Percentiles rank a stretch among this genome's conserved stretches.
Evolutionary conservation across 2,329 filamentous ascomycete genomes (phyloP).

Genomic region (Botrytis squamosa): DNA sequence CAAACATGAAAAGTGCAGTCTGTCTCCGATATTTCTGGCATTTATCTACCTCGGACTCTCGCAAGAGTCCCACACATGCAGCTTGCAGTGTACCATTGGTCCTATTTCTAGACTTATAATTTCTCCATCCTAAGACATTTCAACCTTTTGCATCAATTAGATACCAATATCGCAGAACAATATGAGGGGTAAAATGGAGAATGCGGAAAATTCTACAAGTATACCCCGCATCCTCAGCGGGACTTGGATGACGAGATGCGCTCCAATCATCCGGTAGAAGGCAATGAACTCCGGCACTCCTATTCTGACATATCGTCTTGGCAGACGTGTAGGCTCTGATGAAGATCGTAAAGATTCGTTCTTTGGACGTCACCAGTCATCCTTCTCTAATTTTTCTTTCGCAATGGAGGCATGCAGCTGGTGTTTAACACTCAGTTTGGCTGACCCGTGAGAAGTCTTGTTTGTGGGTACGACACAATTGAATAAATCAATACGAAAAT

Average conservation of each 20-base stretch:
- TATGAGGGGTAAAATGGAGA: neutral
- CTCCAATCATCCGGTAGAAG: slow-evolving; percentile 8
- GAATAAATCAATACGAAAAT: neutral
- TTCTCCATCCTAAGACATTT: neutral
- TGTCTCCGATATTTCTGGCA: neutral
- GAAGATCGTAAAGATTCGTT: neutral
- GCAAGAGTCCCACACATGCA: neutral
- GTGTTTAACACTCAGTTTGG: neutral
- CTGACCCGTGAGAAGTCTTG: neutral
- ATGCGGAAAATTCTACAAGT: slow-evolving; percentile 3
- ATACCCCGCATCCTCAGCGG: neutral
- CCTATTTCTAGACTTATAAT: neutral
- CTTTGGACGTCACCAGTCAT: neutral
- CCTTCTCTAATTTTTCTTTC: neutral
- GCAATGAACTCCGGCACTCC: neutral
- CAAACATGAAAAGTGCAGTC: neutral
- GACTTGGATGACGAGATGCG: slow-evolving; percentile 6
- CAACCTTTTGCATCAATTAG: neutral
- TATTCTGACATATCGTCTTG: neutral
- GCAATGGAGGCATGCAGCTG: neutral
- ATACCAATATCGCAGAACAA: neutral
- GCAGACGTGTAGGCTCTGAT: neutral
- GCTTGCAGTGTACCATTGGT: neutral
- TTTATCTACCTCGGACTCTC: neutral
- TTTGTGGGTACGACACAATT: neutral